A percentile compares a stretch with the other conserved stretches of the same genome.
Evolutionary conservation across 768 basidiomycete genomes (phyloP).

Genomic region (Collybia sp.): DNA sequence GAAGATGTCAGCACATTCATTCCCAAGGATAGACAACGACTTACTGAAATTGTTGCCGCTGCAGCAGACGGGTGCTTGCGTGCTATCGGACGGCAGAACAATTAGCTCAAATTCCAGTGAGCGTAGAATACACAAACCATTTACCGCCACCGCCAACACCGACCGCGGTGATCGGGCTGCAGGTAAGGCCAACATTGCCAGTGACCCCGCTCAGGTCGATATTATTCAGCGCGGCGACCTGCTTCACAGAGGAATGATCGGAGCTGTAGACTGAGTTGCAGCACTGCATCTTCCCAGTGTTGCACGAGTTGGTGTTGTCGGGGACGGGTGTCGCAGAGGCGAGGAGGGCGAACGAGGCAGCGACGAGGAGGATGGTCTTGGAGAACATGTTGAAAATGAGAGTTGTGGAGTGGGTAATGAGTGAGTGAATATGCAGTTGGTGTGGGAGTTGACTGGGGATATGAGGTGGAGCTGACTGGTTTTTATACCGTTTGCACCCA

Average conservation of each 20-base stretch:
- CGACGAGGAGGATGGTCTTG: slow-evolving; percentile 19
- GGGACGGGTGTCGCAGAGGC: slow-evolving; percentile 12
- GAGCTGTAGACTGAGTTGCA: slow-evolving; percentile 16
- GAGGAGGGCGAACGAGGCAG: slow-evolving; percentile 4
- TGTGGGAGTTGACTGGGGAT: too few species aligned
- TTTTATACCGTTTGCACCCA: too few species aligned
- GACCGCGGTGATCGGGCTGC: slow-evolving; percentile 17
- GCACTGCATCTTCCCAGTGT: slow-evolving; percentile 23
- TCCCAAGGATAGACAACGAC: not conserved
- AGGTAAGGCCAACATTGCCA: slow-evolving; percentile 14
- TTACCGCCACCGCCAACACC: slow-evolving; percentile 11
- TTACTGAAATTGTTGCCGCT: slow-evolving; percentile 5
- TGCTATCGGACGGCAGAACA: not conserved
- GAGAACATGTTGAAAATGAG: slow-evolving; percentile 27
- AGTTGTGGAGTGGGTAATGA: too few species aligned
- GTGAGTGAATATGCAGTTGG: too few species aligned
- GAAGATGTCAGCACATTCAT: not conserved
- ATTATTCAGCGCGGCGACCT: slow-evolving; percentile 2
- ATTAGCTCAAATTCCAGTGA: not conserved
- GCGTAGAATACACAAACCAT: slow-evolving; percentile 10
- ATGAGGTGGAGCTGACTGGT: too few species aligned
- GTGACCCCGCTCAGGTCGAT: slow-evolving; percentile 7
- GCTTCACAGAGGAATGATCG: not conserved
- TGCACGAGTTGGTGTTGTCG: slow-evolving; percentile 15
- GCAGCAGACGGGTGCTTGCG: slow-evolving; percentile 7